Conservation (phyloP, 192 early-diverging fungal genomes). For the Geranomyces variabilis region DNA sequence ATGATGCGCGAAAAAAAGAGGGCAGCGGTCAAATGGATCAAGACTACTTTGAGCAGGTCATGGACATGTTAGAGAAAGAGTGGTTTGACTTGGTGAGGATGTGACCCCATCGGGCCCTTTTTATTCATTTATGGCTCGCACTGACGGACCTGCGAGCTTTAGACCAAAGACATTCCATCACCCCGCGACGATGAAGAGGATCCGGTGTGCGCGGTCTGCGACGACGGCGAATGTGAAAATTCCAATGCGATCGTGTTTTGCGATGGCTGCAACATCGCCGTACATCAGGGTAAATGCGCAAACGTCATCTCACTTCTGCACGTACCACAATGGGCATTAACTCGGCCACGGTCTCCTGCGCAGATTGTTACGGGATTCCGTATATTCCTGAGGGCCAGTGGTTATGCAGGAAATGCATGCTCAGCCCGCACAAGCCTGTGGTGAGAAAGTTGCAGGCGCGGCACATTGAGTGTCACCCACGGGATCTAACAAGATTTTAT, state of each 20-base stretch:
- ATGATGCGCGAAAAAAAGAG: constrained; percentile 62
- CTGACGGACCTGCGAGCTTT: neutral
- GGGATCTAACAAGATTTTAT: neutral
- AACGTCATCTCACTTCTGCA: neutral
- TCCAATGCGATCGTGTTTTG: constrained; percentile 99
- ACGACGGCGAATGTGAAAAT: constrained; percentile 99
- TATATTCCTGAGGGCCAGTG: constrained; percentile 99
- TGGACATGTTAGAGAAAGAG: constrained; percentile 93
- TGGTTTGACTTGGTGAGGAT: constrained; percentile 88
- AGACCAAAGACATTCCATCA: constrained; percentile 83
- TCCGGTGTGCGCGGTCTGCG: constrained; percentile 89
- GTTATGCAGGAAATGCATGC: constrained; percentile 97
- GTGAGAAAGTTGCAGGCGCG: constrained; percentile 30
- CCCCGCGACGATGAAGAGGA: constrained; percentile 66
- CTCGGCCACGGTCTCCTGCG: neutral
- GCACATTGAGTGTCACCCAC: neutral
- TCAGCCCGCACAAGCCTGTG: constrained; percentile 87
- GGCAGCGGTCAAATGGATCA: constrained; percentile 55
- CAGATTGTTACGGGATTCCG: constrained; percentile 97
- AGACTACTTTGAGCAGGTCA: constrained; percentile 78
- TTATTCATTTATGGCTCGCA: neutral
- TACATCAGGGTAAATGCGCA: constrained; percentile 85
- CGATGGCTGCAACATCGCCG: constrained; percentile 98
- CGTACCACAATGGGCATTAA: too few species aligned
- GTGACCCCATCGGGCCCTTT: neutral